Percentiles rank a stretch among this genome's conserved stretches.
These are phyloP conservation scores for Cytospora chrysosperma DNA, from an alignment of 2,329 filamentous ascomycete species.

Conservation along the genomic window DNA sequence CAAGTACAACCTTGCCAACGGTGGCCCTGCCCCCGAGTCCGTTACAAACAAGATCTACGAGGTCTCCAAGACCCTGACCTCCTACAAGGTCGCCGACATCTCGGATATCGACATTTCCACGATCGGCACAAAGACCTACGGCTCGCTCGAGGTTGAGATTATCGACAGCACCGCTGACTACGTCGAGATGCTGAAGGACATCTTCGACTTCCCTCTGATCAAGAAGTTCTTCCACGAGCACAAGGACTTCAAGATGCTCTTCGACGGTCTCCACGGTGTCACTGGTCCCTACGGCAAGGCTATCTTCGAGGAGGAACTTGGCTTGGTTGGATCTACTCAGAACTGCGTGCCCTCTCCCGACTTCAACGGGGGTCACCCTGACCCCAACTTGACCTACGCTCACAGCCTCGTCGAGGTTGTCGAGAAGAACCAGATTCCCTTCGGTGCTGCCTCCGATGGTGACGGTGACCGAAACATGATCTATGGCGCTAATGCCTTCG, in stretches of 20 bases:
- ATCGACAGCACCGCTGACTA: constrained; percentile 94
- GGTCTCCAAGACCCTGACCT: constrained; percentile 81
- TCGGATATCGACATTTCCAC: constrained; percentile 80
- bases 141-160: constrained; percentile 87
- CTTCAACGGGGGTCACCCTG: constrained; percentile 95
- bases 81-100: constrained; percentile 89
- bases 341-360: constrained; percentile 92
- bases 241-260: constrained; percentile 93
- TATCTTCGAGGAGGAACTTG: constrained; percentile 93
- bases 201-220: constrained; percentile 97
- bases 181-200: constrained; percentile 91
- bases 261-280: constrained; percentile 91
- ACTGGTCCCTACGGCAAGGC: constrained; percentile 93
- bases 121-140: constrained; percentile 82
- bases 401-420: constrained; percentile 92
- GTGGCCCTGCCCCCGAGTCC: constrained; percentile 90
- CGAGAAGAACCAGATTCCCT: constrained; percentile 87
- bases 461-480: constrained; percentile 99
- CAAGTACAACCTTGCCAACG: constrained; percentile 98
- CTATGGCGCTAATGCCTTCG: constrained; percentile 93
- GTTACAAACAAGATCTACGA: constrained; percentile 99
- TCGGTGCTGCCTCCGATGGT: constrained; percentile 93
- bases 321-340: constrained; percentile 71
- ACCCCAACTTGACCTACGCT: constrained; percentile 96
- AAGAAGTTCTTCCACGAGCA: constrained; percentile 87